Evolutionary conservation across 495 filamentous ascomycete species (phyloP).

Genomic region (Barbatosphaeria neglecta): DNA sequence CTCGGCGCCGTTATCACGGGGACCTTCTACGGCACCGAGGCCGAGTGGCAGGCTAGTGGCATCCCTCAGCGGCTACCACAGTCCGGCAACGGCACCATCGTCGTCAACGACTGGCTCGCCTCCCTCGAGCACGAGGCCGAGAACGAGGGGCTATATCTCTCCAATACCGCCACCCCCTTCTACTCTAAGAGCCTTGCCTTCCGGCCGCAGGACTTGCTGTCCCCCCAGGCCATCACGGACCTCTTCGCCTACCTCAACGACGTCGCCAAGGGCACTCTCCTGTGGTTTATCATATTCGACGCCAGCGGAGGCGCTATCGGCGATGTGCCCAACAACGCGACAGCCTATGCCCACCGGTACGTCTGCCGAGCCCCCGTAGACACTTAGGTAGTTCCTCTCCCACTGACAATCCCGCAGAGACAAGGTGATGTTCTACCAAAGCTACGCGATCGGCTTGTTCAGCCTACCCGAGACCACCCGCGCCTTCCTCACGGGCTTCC

Average conservation of each 20-base stretch:
- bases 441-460: conserved; percentile 42
- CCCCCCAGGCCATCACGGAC: conserved; percentile 21
- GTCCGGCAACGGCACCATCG: conserved; percentile 16
- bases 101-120: conserved; percentile 46
- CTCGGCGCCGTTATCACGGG: conserved; percentile 38
- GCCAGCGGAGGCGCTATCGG: conserved; percentile 43
- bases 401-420: too few relatives aligned
- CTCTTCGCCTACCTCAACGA: conserved; percentile 42
- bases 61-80: conserved; percentile 32
- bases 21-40: conserved; percentile 40
- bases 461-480: conserved; percentile 23
- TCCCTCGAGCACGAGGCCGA: conserved; percentile 38
- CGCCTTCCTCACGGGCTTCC: conserved; percentile 38
- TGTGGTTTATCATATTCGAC: conserved; percentile 48
- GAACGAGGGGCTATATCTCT: conserved; percentile 30
- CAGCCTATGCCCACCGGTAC: conserved; percentile 50
- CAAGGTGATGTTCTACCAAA: conserved; percentile 47
- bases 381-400: too few relatives aligned
- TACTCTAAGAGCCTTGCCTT: conserved; percentile 45
- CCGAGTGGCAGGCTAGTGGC: conserved; percentile 35
- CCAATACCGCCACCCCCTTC: conserved; percentile 36
- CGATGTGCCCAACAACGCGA: conserved; percentile 29
- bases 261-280: conserved; percentile 29
- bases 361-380: too few relatives aligned
- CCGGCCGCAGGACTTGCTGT: conserved; percentile 30